Base-by-base conservation (phyloP, 164 flowering plant genomes). In the Cinnamomum chago region DNA sequence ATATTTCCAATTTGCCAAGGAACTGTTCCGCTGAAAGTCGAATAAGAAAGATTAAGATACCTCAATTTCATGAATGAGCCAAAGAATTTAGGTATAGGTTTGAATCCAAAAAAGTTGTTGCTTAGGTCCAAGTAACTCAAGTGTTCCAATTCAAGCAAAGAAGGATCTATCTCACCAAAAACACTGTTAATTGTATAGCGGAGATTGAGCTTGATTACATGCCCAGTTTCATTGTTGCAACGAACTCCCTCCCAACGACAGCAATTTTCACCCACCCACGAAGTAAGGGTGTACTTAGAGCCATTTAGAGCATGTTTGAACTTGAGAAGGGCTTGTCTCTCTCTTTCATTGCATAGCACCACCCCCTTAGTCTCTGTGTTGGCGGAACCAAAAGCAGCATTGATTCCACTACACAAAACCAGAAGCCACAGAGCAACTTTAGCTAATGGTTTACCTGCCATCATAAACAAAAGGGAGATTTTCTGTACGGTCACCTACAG, bases 1-100 rank as follows among this genome's bases (percentile, higher is more conserved):
- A 77, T 51, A 68, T 77, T 77, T 12, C 75, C 72, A 15, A 77
- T 72, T 14, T 72, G 79, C 20, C 15, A 50, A 67, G 79, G 79
- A 50, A 72, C 25, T 15, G 11, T 20, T 14, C 79, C 72, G 3
- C 0, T 1, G 47, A 76, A 72, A 5, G 0, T 0, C 1, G 47
- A 0, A 6, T 0, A 0, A 40, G 75, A 60, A 28, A 77, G 55
- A 64, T 77, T 30, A 72, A 69, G 24, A 58, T 72, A 77, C 20
- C 47, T 60, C 50, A 72, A 27, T 50, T 68, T 68, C 3, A 22
- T 15, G 13, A 74, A n/a, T 2, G 74, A 73, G 55, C 77, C 80
- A 5, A 78, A 6, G 70, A 60, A 72, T 2, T 27, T n/a, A n/a
- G 79, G 79, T 15, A 77, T 72, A 3, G 52, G n/a, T n/a, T n/a